Evolutionary conservation across 2,329 filamentous ascomycete genomes (phyloP).

Genomic region (Phoma herbarum): DNA sequence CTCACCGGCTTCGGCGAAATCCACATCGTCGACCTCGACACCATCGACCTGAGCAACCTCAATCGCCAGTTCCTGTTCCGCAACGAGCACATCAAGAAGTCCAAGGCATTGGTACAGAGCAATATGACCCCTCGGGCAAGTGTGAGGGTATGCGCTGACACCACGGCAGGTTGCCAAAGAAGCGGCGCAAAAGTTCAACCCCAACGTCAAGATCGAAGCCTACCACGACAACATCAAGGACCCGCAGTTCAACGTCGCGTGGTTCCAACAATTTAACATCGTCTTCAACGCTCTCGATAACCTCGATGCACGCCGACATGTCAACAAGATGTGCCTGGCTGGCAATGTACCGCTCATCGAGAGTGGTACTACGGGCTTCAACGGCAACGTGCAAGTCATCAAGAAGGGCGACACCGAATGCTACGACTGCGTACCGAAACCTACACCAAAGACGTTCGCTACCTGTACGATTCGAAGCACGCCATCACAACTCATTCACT

Average conservation of each 20-base stretch:
- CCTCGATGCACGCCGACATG: conserved; percentile 89
- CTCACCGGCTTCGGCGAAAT: conserved; percentile 92
- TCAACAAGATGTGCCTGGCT: conserved; percentile 96
- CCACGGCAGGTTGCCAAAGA: conserved; percentile 82
- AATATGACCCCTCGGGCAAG: neutral
- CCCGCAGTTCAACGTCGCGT: conserved; percentile 80
- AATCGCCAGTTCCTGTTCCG: conserved; percentile 98
- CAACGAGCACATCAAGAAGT: conserved; percentile 96
- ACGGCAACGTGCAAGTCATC: conserved; percentile 96
- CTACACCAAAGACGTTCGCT: conserved; percentile 89
- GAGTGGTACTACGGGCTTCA: conserved; percentile 97
- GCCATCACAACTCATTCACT: conserved; percentile 95
- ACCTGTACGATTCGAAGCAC: conserved; percentile 98
- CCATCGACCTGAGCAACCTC: conserved; percentile 96
- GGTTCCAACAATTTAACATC: conserved; percentile 83
- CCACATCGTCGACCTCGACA: conserved; percentile 95
- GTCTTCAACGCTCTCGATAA: conserved; percentile 99
- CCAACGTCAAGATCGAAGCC: conserved; percentile 82
- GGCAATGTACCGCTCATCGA: conserved; percentile 91
- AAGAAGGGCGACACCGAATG: conserved; percentile 91
- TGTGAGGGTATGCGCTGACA: conserved; percentile 30
- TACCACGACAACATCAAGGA: conserved; percentile 98
- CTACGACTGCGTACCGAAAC: conserved; percentile 93
- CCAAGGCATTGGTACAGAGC: conserved; percentile 81
- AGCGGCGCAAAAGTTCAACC: conserved; percentile 89